Conservation (phyloP, 176 grass and related monocot genomes). For the Saccharum officinarum region DNA sequence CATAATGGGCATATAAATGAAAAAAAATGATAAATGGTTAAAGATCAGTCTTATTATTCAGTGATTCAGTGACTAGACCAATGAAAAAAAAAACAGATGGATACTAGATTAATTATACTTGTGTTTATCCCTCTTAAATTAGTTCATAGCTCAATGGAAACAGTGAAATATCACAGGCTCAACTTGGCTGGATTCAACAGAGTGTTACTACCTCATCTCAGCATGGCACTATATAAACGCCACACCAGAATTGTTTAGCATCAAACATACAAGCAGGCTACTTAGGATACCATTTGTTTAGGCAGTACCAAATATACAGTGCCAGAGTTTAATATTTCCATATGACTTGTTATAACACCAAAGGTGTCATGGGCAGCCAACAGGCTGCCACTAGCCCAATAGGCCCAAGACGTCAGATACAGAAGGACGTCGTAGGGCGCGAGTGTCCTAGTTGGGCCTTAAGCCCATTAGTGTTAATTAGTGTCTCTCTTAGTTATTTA, state of each 20-base stretch:
- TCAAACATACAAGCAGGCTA: neutral
- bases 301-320: neutral
- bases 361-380: too few relatives aligned
- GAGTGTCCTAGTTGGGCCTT: too few relatives aligned
- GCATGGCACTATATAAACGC: neutral
- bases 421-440: too few relatives aligned
- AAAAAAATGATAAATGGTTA: neutral
- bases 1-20: neutral
- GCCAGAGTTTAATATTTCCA: neutral
- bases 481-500: too few relatives aligned
- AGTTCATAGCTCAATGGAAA: neutral
- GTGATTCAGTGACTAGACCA: neutral
- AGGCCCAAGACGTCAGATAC: too few relatives aligned
- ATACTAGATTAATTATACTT: neutral
- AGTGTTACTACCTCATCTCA: neutral
- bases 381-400: too few relatives aligned
- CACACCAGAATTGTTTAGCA: neutral
- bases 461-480: too few relatives aligned
- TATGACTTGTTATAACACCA: neutral
- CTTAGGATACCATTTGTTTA: neutral
- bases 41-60: neutral
- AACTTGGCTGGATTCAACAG: neutral
- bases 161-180: neutral
- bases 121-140: neutral
- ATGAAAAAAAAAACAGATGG: neutral